phyloP scores from a whole-genome alignment of 148 eudicot genomes.

The Talinum fruticosum region DNA sequence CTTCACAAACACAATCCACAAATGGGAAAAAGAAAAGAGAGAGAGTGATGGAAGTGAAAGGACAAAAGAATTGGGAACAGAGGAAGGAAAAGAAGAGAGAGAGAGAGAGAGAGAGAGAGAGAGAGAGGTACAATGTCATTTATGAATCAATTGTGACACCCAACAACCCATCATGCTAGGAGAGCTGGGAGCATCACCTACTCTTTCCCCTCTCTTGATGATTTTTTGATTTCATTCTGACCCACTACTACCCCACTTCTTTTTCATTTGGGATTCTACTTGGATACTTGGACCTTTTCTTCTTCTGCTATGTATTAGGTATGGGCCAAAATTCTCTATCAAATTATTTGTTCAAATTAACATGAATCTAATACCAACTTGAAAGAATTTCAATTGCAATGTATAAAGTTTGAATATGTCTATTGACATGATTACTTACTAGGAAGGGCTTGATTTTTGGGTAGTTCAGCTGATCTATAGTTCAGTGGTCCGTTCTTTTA shows the following conservation, averaged over 20 bases:
- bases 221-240: neutral
- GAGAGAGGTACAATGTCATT: neutral
- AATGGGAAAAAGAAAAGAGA: neutral
- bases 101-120: neutral
- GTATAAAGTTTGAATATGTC: too few relatives aligned
- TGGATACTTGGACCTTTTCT: neutral
- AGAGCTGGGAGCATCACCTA: slow-evolving; percentile 27
- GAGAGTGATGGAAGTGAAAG: neutral
- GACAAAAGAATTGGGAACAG: neutral
- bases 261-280: too few relatives aligned
- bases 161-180: slow-evolving; percentile 44
- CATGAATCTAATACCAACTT: neutral
- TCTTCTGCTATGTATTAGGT: neutral
- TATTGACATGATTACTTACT: too few relatives aligned
- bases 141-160: slow-evolving; percentile 27
- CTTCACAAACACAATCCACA: neutral
- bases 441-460: too few relatives aligned
- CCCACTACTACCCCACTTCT: neutral
- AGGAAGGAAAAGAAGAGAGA: neutral
- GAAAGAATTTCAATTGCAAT: neutral
- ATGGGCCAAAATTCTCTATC: neutral
- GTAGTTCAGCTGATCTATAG: too few relatives aligned
- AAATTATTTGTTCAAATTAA: too few relatives aligned
- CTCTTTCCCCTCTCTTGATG: slow-evolving; percentile 2
- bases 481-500: too few relatives aligned